Base-by-base conservation (phyloP, 768 basidiomycete species). In the Collybia sordida region DNA sequence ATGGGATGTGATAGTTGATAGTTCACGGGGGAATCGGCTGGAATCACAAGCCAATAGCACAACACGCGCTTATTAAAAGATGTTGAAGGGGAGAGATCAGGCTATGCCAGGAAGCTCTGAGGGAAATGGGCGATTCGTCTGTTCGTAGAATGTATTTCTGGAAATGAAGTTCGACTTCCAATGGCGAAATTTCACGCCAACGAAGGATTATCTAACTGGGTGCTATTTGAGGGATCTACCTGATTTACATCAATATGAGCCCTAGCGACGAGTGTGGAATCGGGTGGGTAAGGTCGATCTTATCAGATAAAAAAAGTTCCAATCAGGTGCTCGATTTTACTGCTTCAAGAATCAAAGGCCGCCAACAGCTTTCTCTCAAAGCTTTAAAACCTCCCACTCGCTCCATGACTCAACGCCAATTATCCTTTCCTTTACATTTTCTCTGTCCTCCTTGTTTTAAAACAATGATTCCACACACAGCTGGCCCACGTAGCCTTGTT, bases 381-480 rank as follows among this genome's bases (percentile, higher is more conserved):
- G 48, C 41, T 59, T 58, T 59, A 63, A 66, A 72, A 70, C 67
- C 69, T 61, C 62, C 56, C 51, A 57, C 56, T 47, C 50, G 54
- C 50, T 59, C 62, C 56, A 64, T 66, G 65, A 61, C 57, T 61
- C 66, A 62, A 63, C 51, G 57, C 54, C 53, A 60, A 56, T 49
- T 50, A 46, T n/a, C 46, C 37, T 38, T 39, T 35, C 54, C 49
- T 47, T 49, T 51, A 27, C 45, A 44, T 21, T 45, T 53, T 52
- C 34, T 53, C 50, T 41, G 43, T 37, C 49, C 51, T 34, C 31
- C 51, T 47, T 28, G 48, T 45, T 28, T 40, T 50, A 56, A 52
- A 50, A 47, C 56, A 31, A 76, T 79, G 70, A 70, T 75, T 28
- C 65, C 72, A 40, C 69, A 72, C 51, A 60, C 58, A 56, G 45